A percentile compares a stretch with the other conserved stretches of the same genome.
These are phyloP conservation scores for Drechslerella dactyloides DNA, from an alignment of 2,329 filamentous ascomycete species.

Conservation along the genomic window DNA sequence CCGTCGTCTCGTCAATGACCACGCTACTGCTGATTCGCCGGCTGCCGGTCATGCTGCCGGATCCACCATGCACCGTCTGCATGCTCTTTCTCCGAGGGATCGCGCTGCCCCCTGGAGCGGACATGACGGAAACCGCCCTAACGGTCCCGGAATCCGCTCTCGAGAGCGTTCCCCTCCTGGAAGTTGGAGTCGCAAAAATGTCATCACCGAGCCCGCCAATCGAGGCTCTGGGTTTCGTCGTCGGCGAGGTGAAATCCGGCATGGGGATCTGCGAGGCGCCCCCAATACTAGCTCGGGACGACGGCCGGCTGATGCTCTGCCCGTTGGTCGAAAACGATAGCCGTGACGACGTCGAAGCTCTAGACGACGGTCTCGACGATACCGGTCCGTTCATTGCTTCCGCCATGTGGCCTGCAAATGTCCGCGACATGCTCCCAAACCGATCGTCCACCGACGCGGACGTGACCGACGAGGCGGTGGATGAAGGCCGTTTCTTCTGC, in stretches of 20 bases:
- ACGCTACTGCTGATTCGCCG: conserved; percentile 36
- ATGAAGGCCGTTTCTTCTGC: conserved; percentile 51
- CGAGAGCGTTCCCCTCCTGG: conserved; percentile 25
- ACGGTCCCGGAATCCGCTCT: conserved; percentile 49
- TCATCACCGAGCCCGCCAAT: conserved; percentile 43
- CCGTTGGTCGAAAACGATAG: conserved; percentile 35
- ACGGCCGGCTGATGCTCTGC: conserved; percentile 39
- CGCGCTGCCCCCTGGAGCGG: conserved; percentile 40
- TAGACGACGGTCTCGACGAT: conserved; percentile 39
- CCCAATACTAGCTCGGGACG: conserved; percentile 31
- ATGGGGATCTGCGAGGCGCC: conserved; percentile 31
- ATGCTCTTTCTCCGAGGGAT: conserved; percentile 52
- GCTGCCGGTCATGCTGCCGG: conserved; percentile 43
- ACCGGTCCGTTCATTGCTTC: conserved; percentile 28
- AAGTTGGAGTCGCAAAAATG: conserved; percentile 41
- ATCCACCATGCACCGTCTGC: conserved; percentile 51
- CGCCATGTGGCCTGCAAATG: conserved; percentile 45
- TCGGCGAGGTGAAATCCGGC: conserved; percentile 27
- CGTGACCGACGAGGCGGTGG: conserved; percentile 53
- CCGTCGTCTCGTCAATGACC: neutral
- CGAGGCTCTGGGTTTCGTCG: conserved; percentile 37
- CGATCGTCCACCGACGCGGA: conserved; percentile 45
- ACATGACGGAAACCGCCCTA: conserved; percentile 49
- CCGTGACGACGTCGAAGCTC: conserved; percentile 38
- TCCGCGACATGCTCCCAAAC: conserved; percentile 37